A percentile compares a stretch with the other conserved stretches of the same genome.
Conservation (phyloP, 2,329 filamentous ascomycete species). For the Penicillium sp. region DNA sequence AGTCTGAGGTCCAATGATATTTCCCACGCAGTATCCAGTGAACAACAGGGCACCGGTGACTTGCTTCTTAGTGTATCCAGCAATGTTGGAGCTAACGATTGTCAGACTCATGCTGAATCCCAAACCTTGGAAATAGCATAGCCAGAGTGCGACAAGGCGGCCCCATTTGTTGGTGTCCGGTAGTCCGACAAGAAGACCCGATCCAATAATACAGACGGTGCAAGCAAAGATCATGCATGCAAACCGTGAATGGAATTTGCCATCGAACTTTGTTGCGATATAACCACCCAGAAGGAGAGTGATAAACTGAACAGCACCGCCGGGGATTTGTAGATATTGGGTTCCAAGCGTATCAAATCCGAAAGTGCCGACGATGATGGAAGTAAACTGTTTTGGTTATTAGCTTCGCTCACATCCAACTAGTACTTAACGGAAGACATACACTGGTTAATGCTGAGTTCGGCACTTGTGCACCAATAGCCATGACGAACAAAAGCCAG, state of each 20-base stretch:
- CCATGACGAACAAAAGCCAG: slow-evolving; percentile 58
- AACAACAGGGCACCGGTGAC: slow-evolving; percentile 53
- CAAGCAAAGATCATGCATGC: slow-evolving; percentile 59
- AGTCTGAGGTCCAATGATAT: slow-evolving; percentile 57
- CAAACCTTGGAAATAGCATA: slow-evolving; percentile 56
- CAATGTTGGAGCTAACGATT: slow-evolving; percentile 55
- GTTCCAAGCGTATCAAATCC: slow-evolving; percentile 52
- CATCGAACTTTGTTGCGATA: slow-evolving; percentile 51
- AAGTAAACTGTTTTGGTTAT: slow-evolving; percentile 40
- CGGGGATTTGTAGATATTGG: slow-evolving; percentile 61
- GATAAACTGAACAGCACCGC: slow-evolving; percentile 58
- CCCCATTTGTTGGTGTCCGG: slow-evolving; percentile 57
- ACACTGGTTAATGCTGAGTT: slow-evolving; percentile 57
- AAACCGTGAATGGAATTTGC: slow-evolving; percentile 52
- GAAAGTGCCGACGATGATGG: slow-evolving; percentile 51
- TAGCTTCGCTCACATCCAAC: not conserved
- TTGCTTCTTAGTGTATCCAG: slow-evolving; percentile 58
- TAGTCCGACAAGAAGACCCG: slow-evolving; percentile 54
- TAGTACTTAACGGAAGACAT: not conserved
- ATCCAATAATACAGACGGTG: slow-evolving; percentile 55
- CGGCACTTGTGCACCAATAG: slow-evolving; percentile 55
- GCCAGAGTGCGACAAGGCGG: slow-evolving; percentile 57
- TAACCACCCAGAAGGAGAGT: slow-evolving; percentile 54
- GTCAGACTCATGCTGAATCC: slow-evolving; percentile 57
- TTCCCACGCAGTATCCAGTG: slow-evolving; percentile 55